Percentiles rank a stretch among this genome's conserved stretches.
Evolutionary conservation across 352 stramenopile genomes (phyloP).

Genomic region (Phytopythium litorale): DNA sequence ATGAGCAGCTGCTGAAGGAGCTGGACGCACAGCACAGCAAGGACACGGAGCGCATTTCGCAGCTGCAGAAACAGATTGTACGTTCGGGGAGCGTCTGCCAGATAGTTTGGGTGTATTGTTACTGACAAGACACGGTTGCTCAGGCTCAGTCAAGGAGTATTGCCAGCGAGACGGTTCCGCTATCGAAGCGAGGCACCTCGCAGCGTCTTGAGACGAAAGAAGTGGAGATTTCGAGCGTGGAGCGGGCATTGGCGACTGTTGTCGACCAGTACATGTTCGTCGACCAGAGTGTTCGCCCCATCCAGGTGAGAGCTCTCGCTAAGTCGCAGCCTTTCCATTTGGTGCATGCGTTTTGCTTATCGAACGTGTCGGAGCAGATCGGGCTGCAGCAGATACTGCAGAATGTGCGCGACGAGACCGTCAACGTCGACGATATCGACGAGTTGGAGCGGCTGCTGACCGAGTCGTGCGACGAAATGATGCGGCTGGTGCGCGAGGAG

Average conservation of each 20-base stretch:
- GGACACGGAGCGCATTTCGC: slow-evolving; percentile 44
- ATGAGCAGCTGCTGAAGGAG: slow-evolving; percentile 67
- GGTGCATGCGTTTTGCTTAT: neutral
- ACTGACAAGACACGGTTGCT: neutral
- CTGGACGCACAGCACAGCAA: slow-evolving; percentile 63
- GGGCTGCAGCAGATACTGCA: slow-evolving; percentile 78
- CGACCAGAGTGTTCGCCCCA: slow-evolving; percentile 65
- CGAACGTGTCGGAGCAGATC: slow-evolving; percentile 32
- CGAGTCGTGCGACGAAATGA: slow-evolving; percentile 70
- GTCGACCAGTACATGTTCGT: slow-evolving; percentile 84
- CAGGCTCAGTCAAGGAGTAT: slow-evolving; percentile 48
- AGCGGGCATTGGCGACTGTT: slow-evolving; percentile 59
- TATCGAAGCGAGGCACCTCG: slow-evolving; percentile 61
- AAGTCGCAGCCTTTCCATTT: neutral
- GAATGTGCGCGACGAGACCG: slow-evolving; percentile 63
- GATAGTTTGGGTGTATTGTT: neutral
- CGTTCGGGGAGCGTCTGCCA: neutral
- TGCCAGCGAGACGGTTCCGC: slow-evolving; percentile 42
- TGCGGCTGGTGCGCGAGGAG: slow-evolving; percentile 51
- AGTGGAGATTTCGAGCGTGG: slow-evolving; percentile 56
- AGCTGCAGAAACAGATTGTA: slow-evolving; percentile 63
- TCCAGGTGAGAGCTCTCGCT: slow-evolving; percentile 45
- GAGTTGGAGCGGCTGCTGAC: slow-evolving; percentile 55
- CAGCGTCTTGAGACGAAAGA: slow-evolving; percentile 70
- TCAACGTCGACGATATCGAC: slow-evolving; percentile 66